These are phyloP conservation scores for Scheffersomyces lignicola DNA, from an alignment of 1,139 yeast genomes.

Conservation along the genomic window DNA sequence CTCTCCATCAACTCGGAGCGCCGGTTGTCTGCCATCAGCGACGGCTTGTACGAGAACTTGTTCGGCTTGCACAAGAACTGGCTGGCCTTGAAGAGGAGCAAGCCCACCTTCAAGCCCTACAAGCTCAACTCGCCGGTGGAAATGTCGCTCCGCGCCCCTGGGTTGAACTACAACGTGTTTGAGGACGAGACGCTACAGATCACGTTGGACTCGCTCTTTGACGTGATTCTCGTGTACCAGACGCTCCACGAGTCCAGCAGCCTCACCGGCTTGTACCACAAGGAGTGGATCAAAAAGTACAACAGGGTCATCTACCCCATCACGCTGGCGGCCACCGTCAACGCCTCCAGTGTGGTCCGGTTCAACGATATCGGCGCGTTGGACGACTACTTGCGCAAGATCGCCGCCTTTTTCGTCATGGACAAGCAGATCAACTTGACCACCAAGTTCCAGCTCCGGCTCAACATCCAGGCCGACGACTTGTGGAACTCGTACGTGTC, in stretches of 20 bases:
- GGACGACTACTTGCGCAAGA: conserved; percentile 57
- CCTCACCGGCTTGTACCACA: conserved; percentile 62
- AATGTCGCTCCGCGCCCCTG: conserved; percentile 62
- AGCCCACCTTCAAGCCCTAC: conserved; percentile 49
- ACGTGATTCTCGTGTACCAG: conserved; percentile 78
- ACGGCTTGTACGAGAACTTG: conserved; percentile 54
- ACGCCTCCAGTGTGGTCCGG: conserved; percentile 21
- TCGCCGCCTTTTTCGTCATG: conserved; percentile 75
- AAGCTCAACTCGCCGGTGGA: conserved; percentile 88
- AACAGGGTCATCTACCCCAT: conserved; percentile 72
- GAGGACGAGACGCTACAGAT: conserved; percentile 47
- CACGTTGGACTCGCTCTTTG: conserved; percentile 71
- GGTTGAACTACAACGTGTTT: conserved; percentile 45
- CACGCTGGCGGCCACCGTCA: conserved; percentile 29
- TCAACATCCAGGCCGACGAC: conserved; percentile 64
- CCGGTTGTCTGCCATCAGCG: conserved; percentile 62
- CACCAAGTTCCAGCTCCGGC: conserved; percentile 55
- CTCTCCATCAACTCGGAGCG: conserved; percentile 63
- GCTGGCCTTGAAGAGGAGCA: conserved; percentile 42
- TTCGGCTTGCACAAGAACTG: conserved; percentile 58
- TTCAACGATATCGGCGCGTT: conserved; percentile 26
- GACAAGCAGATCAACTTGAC: conserved; percentile 65
- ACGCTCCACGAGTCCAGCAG: conserved; percentile 66
- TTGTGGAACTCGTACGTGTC: conserved; percentile 73
- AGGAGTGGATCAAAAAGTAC: conserved; percentile 73